phyloP scores from a whole-genome alignment of 2,329 filamentous ascomycete species.

The Hirsutella thompsonii region DNA sequence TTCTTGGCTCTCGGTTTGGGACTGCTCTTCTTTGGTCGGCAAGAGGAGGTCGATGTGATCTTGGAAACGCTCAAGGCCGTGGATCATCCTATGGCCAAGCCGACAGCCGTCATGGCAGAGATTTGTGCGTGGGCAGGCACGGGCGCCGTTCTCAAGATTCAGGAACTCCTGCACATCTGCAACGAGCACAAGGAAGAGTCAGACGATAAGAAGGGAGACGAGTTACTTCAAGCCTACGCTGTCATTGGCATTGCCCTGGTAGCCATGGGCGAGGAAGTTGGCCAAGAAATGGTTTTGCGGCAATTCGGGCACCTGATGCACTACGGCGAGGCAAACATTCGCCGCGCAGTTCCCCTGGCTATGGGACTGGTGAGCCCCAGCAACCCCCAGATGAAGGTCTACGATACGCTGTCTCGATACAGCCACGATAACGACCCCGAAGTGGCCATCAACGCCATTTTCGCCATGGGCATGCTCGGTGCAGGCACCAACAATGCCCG shows the following conservation, averaged over 20 bases:
- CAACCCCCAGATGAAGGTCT: constrained; percentile 99
- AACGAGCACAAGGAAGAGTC: constrained; percentile 94
- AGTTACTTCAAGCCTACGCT: constrained; percentile 89
- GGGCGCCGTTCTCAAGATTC: constrained; percentile 90
- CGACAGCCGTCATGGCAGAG: constrained; percentile 86
- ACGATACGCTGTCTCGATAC: constrained; percentile 94
- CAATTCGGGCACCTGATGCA: constrained; percentile 99
- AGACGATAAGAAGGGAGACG: constrained; percentile 89
- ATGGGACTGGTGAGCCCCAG: constrained; percentile 95
- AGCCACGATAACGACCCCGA: constrained; percentile 98
- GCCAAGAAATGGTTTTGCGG: constrained; percentile 95
- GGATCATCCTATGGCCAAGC: constrained; percentile 91
- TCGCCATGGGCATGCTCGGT: constrained; percentile 94
- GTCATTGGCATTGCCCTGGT: constrained; percentile 89
- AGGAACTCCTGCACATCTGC: constrained; percentile 94
- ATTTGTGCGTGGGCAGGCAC: constrained; percentile 98
- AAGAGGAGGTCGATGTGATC: constrained; percentile 98
- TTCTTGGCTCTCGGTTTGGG: constrained; percentile 93
- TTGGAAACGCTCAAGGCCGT: constrained; percentile 93
- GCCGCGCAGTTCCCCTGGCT: constrained; percentile 86
- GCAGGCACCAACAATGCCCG: constrained; percentile 97
- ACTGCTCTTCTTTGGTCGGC: constrained; percentile 86
- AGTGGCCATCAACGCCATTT: constrained; percentile 96
- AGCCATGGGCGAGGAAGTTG: constrained; percentile 95
- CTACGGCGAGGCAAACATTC: constrained; percentile 94